Base-by-base conservation (phyloP, 306 rosid species). In the Cicer arietinum region DNA sequence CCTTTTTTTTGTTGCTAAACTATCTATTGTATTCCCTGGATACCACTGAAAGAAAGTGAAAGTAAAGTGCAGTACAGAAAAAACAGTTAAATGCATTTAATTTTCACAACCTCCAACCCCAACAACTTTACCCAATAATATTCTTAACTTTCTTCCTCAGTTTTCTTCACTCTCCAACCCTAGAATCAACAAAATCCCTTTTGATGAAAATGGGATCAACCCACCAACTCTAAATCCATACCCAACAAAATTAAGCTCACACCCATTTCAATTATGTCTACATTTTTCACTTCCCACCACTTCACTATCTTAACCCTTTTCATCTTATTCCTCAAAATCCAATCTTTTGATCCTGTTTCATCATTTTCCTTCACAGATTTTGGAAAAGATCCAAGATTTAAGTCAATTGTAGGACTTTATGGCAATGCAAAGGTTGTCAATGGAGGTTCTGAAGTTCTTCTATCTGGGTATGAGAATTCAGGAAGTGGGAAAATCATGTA, bases 41-140 rank as follows among this genome's bases (percentile, higher is more conserved):
- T 67, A 22, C 57, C 72, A 67, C 72, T 11, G 20, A 44, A 22
- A 67, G 43, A 67, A 67, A 76, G 82, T 78, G 84, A 85, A 84
- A 83, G 90, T 67, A 77, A 80, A 64, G 74, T 68, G 84, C 79
- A 42, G 84, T 68, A 76, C 86, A 84, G 87, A 77, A 77, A 80
- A 51, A 74, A 73, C 81, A 90, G 88, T 77, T 80, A 61, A 75
- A 69, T 82, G 79, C 75, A 86, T 87, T 88, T 73, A 91, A 89
- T 89, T 89, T 89, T 82, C 92, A 87, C 96, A 86, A 78, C 95
- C 84, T 68, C 92, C 91, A 57, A 85, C 40, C 80, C 89, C 88
- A 68, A 74, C 89, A 68, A 78, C 89, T 56, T 67, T 67, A 7
- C 82, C 80, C 82, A 4, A 30, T 61, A 81, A 62, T 78, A 81